Percentiles rank a stretch among this genome's conserved stretches.
Evolutionary conservation across 2,329 filamentous ascomycete genomes (phyloP).

Genomic region (Fusarium veterinarium): DNA sequence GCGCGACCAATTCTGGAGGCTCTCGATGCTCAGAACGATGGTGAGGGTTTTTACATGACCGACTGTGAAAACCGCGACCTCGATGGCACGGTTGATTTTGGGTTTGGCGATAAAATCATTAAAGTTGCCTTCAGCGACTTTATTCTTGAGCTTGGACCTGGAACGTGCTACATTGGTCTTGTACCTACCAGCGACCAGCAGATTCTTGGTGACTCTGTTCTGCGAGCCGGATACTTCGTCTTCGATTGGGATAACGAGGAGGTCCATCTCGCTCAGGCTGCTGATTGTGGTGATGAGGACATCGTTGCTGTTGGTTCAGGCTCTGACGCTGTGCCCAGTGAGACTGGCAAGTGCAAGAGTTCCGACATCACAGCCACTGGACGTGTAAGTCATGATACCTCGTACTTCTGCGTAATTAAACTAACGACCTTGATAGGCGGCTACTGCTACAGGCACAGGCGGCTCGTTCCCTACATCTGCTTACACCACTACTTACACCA

Average conservation of each 20-base stretch:
- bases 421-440: constrained; percentile 8
- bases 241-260: constrained; percentile 59
- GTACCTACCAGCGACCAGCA: constrained; percentile 55
- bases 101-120: constrained; percentile 56
- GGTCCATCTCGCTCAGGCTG: constrained; percentile 56
- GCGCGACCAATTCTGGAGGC: constrained; percentile 56
- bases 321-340: constrained; percentile 47
- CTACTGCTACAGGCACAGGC: constrained; percentile 13
- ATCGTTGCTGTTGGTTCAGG: constrained; percentile 53
- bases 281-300: constrained; percentile 53
- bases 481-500: constrained; percentile 45
- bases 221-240: constrained; percentile 59
- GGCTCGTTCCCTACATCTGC: constrained; percentile 26
- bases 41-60: constrained; percentile 58
- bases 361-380: constrained; percentile 39
- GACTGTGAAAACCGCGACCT: constrained; percentile 54
- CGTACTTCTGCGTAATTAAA: background rate
- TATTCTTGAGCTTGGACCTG: constrained; percentile 57
- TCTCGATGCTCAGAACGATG: constrained; percentile 56
- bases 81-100: constrained; percentile 60
- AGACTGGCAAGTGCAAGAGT: constrained; percentile 52
- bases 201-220: constrained; percentile 57
- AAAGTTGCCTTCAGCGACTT: constrained; percentile 61
- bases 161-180: constrained; percentile 57
- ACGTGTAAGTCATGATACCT: background rate